Evolutionary conservation across 768 basidiomycete genomes (phyloP).

Genomic region (Amanita phalloides): DNA sequence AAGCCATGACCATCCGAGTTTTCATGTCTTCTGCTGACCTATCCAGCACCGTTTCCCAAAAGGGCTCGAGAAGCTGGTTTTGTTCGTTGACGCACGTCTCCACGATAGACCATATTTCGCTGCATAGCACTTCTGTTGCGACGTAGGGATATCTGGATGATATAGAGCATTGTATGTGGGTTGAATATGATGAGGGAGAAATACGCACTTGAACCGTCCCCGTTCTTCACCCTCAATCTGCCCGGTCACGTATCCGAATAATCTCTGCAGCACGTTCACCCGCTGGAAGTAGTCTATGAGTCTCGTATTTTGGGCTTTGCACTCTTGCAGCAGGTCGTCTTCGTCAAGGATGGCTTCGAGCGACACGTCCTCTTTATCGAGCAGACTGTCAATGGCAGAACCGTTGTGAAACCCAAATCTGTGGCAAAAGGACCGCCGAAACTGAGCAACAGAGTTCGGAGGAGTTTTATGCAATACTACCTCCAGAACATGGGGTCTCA

Average conservation of each 20-base stretch:
- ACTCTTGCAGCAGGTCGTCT: constrained; percentile 88
- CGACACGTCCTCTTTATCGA: constrained; percentile 83
- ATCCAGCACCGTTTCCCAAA: constrained; percentile 87
- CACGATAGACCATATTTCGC: constrained; percentile 91
- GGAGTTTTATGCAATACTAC: constrained; percentile 27
- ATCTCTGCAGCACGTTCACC: constrained; percentile 67
- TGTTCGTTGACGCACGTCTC: constrained; percentile 74
- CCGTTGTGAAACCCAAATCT: constrained; percentile 91
- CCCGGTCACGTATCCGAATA: constrained; percentile 80
- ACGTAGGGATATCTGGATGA: constrained; percentile 75
- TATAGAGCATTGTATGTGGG: constrained; percentile 1
- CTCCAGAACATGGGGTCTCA: constrained; percentile 41
- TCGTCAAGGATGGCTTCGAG: constrained; percentile 91
- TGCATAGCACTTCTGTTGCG: constrained; percentile 90
- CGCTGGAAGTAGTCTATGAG: constrained; percentile 83
- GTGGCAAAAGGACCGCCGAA: constrained; percentile 20
- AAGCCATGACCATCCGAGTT: constrained; percentile 76
- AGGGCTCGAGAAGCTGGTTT: constrained; percentile 66
- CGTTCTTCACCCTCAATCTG: constrained; percentile 75
- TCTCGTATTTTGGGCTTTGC: constrained; percentile 87
- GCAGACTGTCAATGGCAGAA: constrained; percentile 79
- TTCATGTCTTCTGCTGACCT: constrained; percentile 79
- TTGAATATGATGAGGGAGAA: constrained; percentile 6
- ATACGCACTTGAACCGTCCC: constrained; percentile 69
- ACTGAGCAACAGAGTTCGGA: constrained; percentile 19